phyloP scores from a whole-genome alignment of 1,139 yeast genomes.

The Diutina mesorugosa region DNA sequence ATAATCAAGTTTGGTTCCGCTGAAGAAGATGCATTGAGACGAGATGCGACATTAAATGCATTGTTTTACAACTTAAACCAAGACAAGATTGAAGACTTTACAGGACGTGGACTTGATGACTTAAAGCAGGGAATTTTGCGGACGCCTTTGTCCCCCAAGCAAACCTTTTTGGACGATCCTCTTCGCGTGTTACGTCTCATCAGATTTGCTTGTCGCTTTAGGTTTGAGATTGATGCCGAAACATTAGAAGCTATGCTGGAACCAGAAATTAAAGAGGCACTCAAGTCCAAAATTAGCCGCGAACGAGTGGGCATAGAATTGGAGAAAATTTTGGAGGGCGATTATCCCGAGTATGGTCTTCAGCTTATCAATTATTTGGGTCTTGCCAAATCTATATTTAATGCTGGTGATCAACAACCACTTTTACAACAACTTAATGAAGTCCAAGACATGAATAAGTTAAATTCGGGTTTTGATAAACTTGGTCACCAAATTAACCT shows the following conservation, averaged over 20 bases:
- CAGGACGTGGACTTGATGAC: slow-evolving; percentile 64
- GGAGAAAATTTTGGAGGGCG: slow-evolving; percentile 56
- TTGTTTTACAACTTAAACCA: slow-evolving; percentile 71
- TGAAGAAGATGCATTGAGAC: slow-evolving; percentile 75
- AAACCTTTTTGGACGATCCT: slow-evolving; percentile 90
- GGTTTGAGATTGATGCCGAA: slow-evolving; percentile 47
- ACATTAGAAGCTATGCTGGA: slow-evolving; percentile 58
- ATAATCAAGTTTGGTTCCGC: slow-evolving; percentile 73
- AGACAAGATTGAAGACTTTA: slow-evolving; percentile 67
- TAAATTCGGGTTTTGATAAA: slow-evolving; percentile 4
- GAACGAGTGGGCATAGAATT: slow-evolving; percentile 88
- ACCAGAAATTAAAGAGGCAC: slow-evolving; percentile 41
- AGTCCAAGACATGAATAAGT: slow-evolving; percentile 4
- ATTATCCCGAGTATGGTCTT: slow-evolving; percentile 54
- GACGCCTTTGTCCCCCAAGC: slow-evolving; percentile 76
- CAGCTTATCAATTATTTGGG: slow-evolving; percentile 40
- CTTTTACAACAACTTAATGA: slow-evolving; percentile 8
- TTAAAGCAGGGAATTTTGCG: slow-evolving; percentile 56
- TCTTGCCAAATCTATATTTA: slow-evolving; percentile 49
- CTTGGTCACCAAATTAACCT: slow-evolving; percentile 10
- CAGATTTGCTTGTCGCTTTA: slow-evolving; percentile 73
- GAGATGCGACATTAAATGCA: slow-evolving; percentile 94
- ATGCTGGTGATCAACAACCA: slow-evolving; percentile 16
- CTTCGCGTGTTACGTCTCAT: slow-evolving; percentile 73
- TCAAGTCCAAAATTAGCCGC: slow-evolving; percentile 66